Base-by-base conservation (phyloP, 768 basidiomycete genomes). In the Leccinellum luteum region DNA sequence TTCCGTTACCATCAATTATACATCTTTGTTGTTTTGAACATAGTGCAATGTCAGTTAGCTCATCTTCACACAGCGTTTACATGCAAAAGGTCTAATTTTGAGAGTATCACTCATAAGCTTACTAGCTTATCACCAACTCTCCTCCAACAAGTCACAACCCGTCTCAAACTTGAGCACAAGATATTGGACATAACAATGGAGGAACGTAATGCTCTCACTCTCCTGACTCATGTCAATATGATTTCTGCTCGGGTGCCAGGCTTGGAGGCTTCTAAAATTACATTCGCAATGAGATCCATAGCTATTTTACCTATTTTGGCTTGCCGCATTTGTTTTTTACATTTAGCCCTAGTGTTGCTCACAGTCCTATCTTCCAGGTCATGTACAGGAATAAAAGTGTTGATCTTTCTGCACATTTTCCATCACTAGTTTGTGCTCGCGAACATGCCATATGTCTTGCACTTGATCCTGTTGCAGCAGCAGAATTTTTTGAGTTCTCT, bases 401-500 rank as follows among this genome's bases (percentile, higher is more conserved):
- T 1, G 17, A 38, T 7, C 6, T 38, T 2, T n/a, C 17, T 1
- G 38, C n/a, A n/a, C n/a, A n/a, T n/a, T n/a, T n/a, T n/a, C n/a
- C n/a, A 38, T 3, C 38, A 4, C 12, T 38, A 0, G 38, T 38
- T 2, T 38, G 17, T 15, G 38, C 38, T 6, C 14, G 38, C 6
- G 38, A 38, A 1, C 14, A 17, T 13, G 70, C 72, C 1, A 15
- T 66, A 0, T 43, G 66, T 0, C 21, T 75, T 0, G 73, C 72
- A 0, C 47, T 63, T 25, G 73, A 75, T 59, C 73, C 74, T 35
- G 73, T 74, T 25, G 69, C 72, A 0, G 73, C 71, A 23, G 69
- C 69, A 6, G 69, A 74, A 7, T 74, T 74, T 52, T 75, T 67
- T 62, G 60, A 70, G 4, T 71, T 70, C 55, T 27, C 48, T 60